phyloP scores from a whole-genome alignment of 208 protist species.

The Trypanosoma caninum region DNA sequence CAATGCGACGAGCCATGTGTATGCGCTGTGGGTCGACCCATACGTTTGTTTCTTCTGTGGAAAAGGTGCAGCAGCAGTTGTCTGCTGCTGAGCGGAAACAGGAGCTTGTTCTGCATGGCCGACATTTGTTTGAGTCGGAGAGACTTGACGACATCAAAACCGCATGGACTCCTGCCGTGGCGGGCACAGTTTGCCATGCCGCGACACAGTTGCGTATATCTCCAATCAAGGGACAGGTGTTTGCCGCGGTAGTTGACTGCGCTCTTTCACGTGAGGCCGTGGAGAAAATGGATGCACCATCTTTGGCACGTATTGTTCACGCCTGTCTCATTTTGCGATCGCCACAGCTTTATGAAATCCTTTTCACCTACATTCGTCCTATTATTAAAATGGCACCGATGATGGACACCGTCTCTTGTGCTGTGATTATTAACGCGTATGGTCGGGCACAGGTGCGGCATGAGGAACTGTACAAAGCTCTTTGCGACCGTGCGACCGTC shows the following conservation, averaged over 20 bases:
- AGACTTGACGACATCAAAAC: conserved; percentile 57
- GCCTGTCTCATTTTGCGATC: conserved; percentile 77
- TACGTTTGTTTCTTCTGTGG: conserved; percentile 59
- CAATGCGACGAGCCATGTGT: not conserved
- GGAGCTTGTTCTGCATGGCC: conserved; percentile 73
- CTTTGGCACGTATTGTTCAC: conserved; percentile 76
- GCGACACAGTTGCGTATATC: conserved; percentile 76
- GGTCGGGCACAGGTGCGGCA: conserved; percentile 83
- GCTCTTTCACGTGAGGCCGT: conserved; percentile 36
- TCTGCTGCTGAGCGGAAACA: conserved; percentile 39
- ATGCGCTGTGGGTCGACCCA: conserved; percentile 47
- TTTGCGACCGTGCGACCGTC: conserved; percentile 58
- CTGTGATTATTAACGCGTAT: conserved; percentile 88
- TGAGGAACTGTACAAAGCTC: conserved; percentile 55
- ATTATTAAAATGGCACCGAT: conserved; percentile 34
- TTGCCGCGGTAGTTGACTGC: conserved; percentile 42
- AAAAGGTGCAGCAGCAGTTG: conserved; percentile 76
- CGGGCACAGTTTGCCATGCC: conserved; percentile 59
- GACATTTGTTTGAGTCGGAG: conserved; percentile 79
- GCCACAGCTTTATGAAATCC: conserved; percentile 64
- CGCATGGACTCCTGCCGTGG: conserved; percentile 50
- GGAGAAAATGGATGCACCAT: conserved; percentile 49
- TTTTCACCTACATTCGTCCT: conserved; percentile 76
- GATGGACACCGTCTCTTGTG: conserved; percentile 66
- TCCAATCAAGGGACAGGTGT: conserved; percentile 56